Evolutionary conservation across 2,329 filamentous ascomycete species (phyloP), one percentile per base, ranked within the genome.

Genomic region (Phialocephala sp.): DNA sequence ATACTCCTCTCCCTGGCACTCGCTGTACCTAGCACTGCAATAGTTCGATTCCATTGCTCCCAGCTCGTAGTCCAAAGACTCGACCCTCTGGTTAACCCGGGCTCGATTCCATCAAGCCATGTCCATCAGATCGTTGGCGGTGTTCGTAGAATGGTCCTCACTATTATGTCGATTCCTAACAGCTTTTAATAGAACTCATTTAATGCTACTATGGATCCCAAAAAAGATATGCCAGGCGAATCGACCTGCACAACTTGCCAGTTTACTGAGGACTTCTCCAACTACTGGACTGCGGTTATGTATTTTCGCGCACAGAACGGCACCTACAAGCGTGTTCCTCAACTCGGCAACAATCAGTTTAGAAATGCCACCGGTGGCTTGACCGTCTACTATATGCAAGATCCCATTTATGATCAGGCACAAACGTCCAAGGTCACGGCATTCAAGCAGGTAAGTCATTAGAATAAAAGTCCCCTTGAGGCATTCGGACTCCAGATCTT

Each of bases 401-500:
- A 67, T 37, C 52, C 63, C 71, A 66, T 36, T 72, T 76, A 45
- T 72, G 74, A 73, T 68, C 70, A 69, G 64, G 35, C 32, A 22
- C 59, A 74, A 56, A 68, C 64, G 18, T 61, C 74, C n/a, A 81
- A 80, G 63, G 78, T 80, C n/a, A 80, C 78, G 4, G 79, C 77
- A 8, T 80, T 80, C 68, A 78, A 80, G 65, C 76, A 50, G 60
- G 80, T 65, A 36, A 79, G 8, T 81, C 80, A 2, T 35, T 18
- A 4, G 15, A 41, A n/a, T 8, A n/a, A 8, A 15, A 27, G 18
- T 27, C 6, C 15, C 24, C 11, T 12, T 15, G 4, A 55, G 2
- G 47, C 37, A 12, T 41, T 18, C 3, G 9, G 37, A 54, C 9
- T 54, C 36, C 35, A 4, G 32, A 35, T 35, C 8, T 39, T 41